A percentile compares a stretch with the other conserved stretches of the same genome.
Evolutionary conservation across 768 basidiomycete genomes (phyloP).

Genomic region (Psilocybe subaeruginosa): DNA sequence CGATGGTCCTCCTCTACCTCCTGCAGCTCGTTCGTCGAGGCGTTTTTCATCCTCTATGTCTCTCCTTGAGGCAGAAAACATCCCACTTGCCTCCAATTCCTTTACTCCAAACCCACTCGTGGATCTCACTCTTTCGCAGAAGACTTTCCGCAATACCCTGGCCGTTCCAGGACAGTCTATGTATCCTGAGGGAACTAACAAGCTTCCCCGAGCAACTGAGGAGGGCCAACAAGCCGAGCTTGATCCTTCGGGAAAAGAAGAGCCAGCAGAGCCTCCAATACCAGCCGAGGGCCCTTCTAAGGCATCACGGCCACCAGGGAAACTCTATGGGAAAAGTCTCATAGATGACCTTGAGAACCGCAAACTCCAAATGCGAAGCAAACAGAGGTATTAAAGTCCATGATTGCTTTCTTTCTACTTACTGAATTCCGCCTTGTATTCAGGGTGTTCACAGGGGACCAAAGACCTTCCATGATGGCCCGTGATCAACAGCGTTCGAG

Average conservation of each 20-base stretch:
- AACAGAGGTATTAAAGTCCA: slow-evolving; percentile 65
- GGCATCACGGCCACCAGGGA: slow-evolving; percentile 68
- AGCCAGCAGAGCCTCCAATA: slow-evolving; percentile 34
- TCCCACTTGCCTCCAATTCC: slow-evolving; percentile 59
- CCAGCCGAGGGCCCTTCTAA: slow-evolving; percentile 34
- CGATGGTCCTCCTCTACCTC: slow-evolving; percentile 80
- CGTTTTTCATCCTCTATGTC: slow-evolving; percentile 44
- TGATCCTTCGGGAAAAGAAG: slow-evolving; percentile 40
- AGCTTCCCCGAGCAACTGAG: slow-evolving; percentile 69
- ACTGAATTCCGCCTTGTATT: background rate
- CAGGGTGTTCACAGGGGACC: slow-evolving; percentile 88
- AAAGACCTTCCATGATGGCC: slow-evolving; percentile 93
- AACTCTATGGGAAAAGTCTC: slow-evolving; percentile 83
- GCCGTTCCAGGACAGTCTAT: slow-evolving; percentile 69
- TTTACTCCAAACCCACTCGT: slow-evolving; percentile 80
- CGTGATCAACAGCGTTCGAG: slow-evolving; percentile 59
- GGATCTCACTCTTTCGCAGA: slow-evolving; percentile 76
- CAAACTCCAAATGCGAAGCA: slow-evolving; percentile 81
- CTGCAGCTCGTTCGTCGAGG: slow-evolving; percentile 65
- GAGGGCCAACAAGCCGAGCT: slow-evolving; percentile 81
- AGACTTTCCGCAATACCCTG: slow-evolving; percentile 84
- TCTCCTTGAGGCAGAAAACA: slow-evolving; percentile 25
- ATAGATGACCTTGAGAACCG: slow-evolving; percentile 89
- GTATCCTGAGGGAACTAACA: slow-evolving; percentile 57
- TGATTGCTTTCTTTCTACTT: background rate